These are phyloP conservation scores for Sanghuangporus sanghuang DNA, from an alignment of 1,284 basidiomycete species.

Conservation along the genomic window DNA sequence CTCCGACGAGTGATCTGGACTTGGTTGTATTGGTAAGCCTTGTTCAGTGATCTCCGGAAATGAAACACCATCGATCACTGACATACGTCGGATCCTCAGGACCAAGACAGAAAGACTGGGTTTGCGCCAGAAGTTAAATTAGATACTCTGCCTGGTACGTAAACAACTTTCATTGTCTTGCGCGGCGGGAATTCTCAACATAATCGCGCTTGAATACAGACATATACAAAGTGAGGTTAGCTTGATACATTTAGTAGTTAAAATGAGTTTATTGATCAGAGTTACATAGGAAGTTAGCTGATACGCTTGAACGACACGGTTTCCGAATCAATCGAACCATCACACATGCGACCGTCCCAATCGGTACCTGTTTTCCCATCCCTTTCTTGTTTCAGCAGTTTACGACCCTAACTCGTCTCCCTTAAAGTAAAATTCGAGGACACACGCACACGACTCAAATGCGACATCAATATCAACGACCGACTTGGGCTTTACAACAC, in stretches of 20 bases:
- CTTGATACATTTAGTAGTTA: slow-evolving; percentile 18
- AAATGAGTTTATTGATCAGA: not conserved
- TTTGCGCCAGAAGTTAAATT: slow-evolving; percentile 26
- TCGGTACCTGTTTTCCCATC: slow-evolving; percentile 31
- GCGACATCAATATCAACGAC: slow-evolving; percentile 58
- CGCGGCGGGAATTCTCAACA: not conserved
- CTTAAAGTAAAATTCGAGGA: slow-evolving; percentile 47
- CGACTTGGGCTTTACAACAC: slow-evolving; percentile 50
- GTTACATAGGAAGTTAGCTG: slow-evolving; percentile 23
- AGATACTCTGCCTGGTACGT: slow-evolving; percentile 28
- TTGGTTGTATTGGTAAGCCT: slow-evolving; percentile 42
- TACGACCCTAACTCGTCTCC: not conserved
- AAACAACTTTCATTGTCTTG: not conserved
- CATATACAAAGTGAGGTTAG: slow-evolving; percentile 31
- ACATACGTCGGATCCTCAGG: slow-evolving; percentile 27
- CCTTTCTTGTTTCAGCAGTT: not conserved
- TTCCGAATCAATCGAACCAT: slow-evolving; percentile 33
- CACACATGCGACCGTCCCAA: slow-evolving; percentile 42
- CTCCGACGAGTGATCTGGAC: slow-evolving; percentile 40
- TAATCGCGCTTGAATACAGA: slow-evolving; percentile 21
- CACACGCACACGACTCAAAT: slow-evolving; percentile 34
- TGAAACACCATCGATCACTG: not conserved
- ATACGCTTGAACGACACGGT: slow-evolving; percentile 27
- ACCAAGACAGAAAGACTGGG: slow-evolving; percentile 32
- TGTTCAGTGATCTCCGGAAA: not conserved